Evolutionary conservation across 1,284 basidiomycete species (phyloP), one percentile per base, ranked within the genome.

Genomic region (Tetrapyrgos nigripes): DNA sequence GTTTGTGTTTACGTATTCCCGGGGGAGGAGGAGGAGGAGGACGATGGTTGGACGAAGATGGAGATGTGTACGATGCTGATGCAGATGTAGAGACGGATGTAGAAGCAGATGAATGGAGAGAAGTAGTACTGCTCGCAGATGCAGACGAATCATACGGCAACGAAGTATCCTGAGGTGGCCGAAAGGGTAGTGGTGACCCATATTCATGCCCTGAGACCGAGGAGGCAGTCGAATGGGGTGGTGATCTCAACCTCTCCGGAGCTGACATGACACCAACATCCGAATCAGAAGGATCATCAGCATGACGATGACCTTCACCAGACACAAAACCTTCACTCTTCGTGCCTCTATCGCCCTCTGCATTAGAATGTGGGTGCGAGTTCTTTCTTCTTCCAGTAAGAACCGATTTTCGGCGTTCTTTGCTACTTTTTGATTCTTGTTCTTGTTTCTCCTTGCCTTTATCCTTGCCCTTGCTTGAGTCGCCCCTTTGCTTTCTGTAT

Each of bases 371-470:
- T 28, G 48, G 48, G 10, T 50, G 27, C 48, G 48, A 17, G 17
- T n/a, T 50, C 27, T 31, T 50, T 31, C 26, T 50, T 19, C 27
- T 50, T 29, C 48, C 31, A 4, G 26, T 13, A n/a, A 29, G 27
- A 28, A 31, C 21, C 5, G 45, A 50, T 21, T 50, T 50, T n/a
- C 21, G 19, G 23, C 59, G 59, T 26, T 59, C 61, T 35, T 61
- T 64, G 46, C 63, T 63, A 23, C 59, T 62, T 44, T 46, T 62
- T 46, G 50, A 44, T 1, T 21, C 28, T 23, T 53, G n/a, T 35
- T 40, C 24, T 28, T 53, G 23, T 23, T 27, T 26, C 24, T 23
- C 37, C 37, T 53, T 28, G 48, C n/a, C n/a, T 55, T 58, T 31
- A 13, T 14, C 14, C n/a, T 60, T 50, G 11, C 31, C 37, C 50